phyloP scores from a whole-genome alignment of 2,329 filamentous ascomycete genomes.

The Verticillium nubilum region DNA sequence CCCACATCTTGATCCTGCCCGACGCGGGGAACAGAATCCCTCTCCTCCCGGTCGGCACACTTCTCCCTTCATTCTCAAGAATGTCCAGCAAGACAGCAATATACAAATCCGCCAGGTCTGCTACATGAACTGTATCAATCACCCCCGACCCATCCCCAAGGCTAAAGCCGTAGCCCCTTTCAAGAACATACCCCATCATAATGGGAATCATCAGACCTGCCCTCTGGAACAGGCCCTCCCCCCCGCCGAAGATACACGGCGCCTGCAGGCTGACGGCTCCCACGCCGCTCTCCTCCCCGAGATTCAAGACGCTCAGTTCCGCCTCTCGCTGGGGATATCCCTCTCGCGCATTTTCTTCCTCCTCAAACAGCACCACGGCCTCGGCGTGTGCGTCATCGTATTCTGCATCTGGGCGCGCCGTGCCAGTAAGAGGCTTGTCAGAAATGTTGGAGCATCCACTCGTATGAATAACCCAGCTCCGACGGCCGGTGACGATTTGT shows the following conservation, averaged over 20 bases:
- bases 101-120: constrained; percentile 14
- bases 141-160: constrained; percentile 10
- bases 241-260: constrained; percentile 10
- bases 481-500: constrained; percentile 15
- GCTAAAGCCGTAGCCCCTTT: constrained; percentile 10
- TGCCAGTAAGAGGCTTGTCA: constrained; percentile 11
- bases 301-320: constrained; percentile 10
- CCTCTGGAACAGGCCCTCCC: constrained; percentile 11
- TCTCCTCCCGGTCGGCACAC: constrained; percentile 1
- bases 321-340: constrained; percentile 14
- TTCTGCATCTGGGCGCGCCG: constrained; percentile 5
- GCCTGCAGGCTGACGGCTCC: constrained; percentile 11
- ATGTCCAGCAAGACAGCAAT: constrained; percentile 8
- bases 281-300: constrained; percentile 6
- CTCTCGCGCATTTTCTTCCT: constrained; percentile 9
- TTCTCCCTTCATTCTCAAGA: background rate
- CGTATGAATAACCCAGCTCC: constrained; percentile 16
- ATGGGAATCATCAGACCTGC: constrained; percentile 11
- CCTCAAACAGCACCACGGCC: constrained; percentile 8
- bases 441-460: constrained; percentile 14
- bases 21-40: constrained; percentile 8
- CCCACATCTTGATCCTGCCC: constrained; percentile 2
- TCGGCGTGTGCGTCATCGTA: constrained; percentile 7
- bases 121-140: constrained; percentile 12
- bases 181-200: constrained; percentile 14